Base-by-base conservation (phyloP, 2,329 filamentous ascomycete genomes). In the Intubia oerlemansii region DNA sequence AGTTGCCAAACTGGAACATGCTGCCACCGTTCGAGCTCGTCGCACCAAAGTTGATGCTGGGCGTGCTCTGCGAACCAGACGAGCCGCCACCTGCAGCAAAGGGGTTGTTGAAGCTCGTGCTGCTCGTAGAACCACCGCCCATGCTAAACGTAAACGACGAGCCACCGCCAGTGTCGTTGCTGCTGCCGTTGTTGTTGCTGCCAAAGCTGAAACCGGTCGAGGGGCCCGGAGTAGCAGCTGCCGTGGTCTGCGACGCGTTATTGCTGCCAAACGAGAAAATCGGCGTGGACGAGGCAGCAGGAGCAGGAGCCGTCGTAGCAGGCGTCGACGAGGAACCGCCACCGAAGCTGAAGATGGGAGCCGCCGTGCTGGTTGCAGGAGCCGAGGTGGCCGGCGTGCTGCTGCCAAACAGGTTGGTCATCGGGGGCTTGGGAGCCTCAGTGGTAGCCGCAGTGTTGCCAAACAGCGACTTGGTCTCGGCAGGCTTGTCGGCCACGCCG, bases 111-210 rank as follows among this genome's bases (percentile, higher is more conserved):
- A 54, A 44, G 4, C 54, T 38, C 20, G 45, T 40, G 8, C 36
- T 36, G 18, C 17, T 19, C 15, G 14, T 18, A n/a, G 39, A 37
- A 5, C 38, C 40, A 6, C 43, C 46, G 5, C 44, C 50, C 7
- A 45, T 42, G 10, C 41, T 47, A 34, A 57, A 57, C 4, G 46
- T 53, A 32, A 56, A 56, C 1, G 48, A 51, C 4, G 44, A 31
- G n/a, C 37, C 34, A 0, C 38, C 42, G 13, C 32, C 36, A 17
- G 28, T 38, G 34, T 17, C 29, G 11, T 31, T 27, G 16, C 32
- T 31, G 7, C 28, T n/a, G n/a, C n/a, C n/a, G n/a, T n/a, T n/a
- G n/a, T n/a, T n/a, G n/a, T n/a, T n/a, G n/a, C n/a, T 26, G 9
- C 36, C 34, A 26, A 39, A 38, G 18, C 28, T 25, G 19, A 30